Base-by-base conservation (phyloP, 352 stramenopile genomes). In the Pythium periplocum region DNA sequence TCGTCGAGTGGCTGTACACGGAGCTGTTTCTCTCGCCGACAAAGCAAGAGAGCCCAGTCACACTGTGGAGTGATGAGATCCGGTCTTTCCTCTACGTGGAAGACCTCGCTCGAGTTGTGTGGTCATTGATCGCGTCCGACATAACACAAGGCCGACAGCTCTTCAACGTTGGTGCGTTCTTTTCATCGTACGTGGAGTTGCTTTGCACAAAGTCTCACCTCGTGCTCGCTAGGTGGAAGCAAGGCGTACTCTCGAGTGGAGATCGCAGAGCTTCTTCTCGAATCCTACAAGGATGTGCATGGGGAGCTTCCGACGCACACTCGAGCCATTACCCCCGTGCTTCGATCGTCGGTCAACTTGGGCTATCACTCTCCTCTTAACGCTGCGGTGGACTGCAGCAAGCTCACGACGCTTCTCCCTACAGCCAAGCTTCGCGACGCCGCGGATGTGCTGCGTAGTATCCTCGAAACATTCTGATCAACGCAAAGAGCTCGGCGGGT, bases 51-150 rank as follows among this genome's bases (percentile, higher is more conserved):
- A 45, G 40, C 7, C 62, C 70, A 0, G 56, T 88, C 10, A 59
- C 62, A 6, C 57, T 88, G 17, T 88, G 78, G 78, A 70, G 55
- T 45, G 78, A 88, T 54, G 78, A 88, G 58, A 61, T 82, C 54
- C 73, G 78, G 11, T 88, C 78, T 31, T 88, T 80, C 43, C 54
- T 86, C 31, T 80, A 69, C 51, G 62, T 86, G 33, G 45, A 62
- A 5, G 75, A 88, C 50, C 63, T 88, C n/a, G 64, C 66, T 6
- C 33, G 51, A 1, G 51, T 85, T 30, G 32, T 85, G 17, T 66
- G 76, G 50, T 40, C 37, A 46, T 34, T 86, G 11, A 38, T 83
- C 10, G 49, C 11, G 33, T 26, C 17, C 17, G 17, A 26, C 17
- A 26, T 26, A 26, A 26, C 17, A 26, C 17, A 26, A 26, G 17